A percentile compares a stretch with the other conserved stretches of the same genome.
Conservation (phyloP, 768 basidiomycete genomes). For the Trametes cingulata region DNA sequence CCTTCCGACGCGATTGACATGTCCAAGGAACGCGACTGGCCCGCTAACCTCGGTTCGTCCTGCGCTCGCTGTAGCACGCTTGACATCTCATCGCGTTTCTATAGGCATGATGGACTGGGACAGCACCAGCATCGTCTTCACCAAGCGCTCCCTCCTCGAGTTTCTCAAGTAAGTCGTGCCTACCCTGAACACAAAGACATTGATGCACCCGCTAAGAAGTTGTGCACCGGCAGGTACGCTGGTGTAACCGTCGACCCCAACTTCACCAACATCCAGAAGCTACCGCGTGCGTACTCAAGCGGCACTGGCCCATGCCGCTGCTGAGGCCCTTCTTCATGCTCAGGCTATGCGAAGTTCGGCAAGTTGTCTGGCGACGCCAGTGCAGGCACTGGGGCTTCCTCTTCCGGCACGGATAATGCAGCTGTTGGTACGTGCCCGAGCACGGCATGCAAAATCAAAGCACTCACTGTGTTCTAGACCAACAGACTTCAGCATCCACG, state of each 20-base stretch:
- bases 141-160: constrained; percentile 73
- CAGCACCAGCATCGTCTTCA: constrained; percentile 71
- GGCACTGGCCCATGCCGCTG: background rate
- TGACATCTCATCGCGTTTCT: background rate
- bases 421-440: background rate
- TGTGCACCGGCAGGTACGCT: constrained; percentile 51
- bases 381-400: constrained; percentile 16
- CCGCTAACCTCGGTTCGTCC: constrained; percentile 59
- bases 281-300: constrained; percentile 55
- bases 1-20: constrained; percentile 56
- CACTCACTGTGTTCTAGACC: constrained; percentile 2
- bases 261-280: constrained; percentile 70
- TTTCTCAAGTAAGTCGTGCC: constrained; percentile 63
- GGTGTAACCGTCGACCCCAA: constrained; percentile 78
- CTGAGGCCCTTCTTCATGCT: background rate
- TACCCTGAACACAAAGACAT: background rate
- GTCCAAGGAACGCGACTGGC: constrained; percentile 74
- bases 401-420: constrained; percentile 13
- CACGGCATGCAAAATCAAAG: background rate
- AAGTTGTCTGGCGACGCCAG: constrained; percentile 42
- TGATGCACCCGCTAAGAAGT: constrained; percentile 19
- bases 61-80: background rate
- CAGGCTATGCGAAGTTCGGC: constrained; percentile 75
- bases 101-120: constrained; percentile 84
- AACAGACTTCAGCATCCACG: constrained; percentile 25